phyloP scores from a whole-genome alignment of 495 filamentous ascomycete genomes.

The Melanomma pulvis-pyrius region DNA sequence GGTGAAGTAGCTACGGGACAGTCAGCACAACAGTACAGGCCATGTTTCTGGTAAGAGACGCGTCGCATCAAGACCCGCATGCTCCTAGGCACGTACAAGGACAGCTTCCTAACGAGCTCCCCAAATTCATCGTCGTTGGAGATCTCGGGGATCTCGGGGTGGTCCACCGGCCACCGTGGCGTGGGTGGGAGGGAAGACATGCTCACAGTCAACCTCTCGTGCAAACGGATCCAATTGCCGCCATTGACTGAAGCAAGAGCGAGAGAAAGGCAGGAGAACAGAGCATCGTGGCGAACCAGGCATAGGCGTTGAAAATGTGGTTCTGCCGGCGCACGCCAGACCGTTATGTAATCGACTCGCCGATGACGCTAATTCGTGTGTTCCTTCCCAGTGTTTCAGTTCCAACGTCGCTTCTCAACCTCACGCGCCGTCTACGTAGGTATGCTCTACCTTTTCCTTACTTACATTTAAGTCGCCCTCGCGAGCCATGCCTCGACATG shows the following conservation, averaged over 20 bases:
- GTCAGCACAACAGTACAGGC: slow-evolving; percentile 16
- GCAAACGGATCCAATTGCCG: neutral
- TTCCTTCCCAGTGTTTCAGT: neutral
- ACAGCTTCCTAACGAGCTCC: slow-evolving; percentile 68
- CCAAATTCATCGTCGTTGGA: slow-evolving; percentile 64
- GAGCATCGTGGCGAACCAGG: neutral
- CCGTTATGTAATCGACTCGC: neutral
- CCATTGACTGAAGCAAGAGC: slow-evolving; percentile 5
- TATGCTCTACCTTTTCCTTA: neutral
- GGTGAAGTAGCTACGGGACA: slow-evolving; percentile 61
- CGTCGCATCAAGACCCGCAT: neutral
- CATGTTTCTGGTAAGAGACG: neutral
- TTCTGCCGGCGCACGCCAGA: neutral
- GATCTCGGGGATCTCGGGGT: slow-evolving; percentile 62
- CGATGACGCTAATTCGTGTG: slow-evolving; percentile 2
- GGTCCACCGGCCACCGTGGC: slow-evolving; percentile 36
- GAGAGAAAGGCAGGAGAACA: neutral
- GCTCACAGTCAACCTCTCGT: neutral
- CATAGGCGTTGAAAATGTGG: neutral
- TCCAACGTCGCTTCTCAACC: neutral
- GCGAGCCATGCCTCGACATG: slow-evolving; percentile 14
- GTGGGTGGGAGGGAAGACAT: slow-evolving; percentile 33
- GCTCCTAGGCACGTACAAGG: slow-evolving; percentile 54
- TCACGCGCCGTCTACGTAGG: neutral
- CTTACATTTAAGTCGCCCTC: neutral